Conservation (phyloP, 495 filamentous ascomycete species). For the Neurospora cerealis region DNA sequence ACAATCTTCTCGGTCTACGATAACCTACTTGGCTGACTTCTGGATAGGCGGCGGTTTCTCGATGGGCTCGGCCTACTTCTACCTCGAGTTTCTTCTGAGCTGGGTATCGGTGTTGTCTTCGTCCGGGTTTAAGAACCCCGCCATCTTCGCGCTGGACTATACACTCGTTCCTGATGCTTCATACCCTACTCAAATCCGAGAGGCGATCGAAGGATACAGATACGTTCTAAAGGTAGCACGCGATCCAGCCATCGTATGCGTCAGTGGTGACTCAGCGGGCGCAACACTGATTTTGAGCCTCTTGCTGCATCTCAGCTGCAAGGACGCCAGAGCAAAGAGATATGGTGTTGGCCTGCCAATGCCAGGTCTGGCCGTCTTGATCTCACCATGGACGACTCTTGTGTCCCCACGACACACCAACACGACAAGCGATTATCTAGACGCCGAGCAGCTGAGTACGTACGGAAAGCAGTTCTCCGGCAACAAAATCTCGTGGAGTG, state of each 20-base stretch:
- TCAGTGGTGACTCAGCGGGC: slow-evolving; percentile 68
- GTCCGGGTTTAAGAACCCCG: slow-evolving; percentile 57
- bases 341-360: slow-evolving; percentile 13
- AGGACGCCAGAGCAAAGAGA: slow-evolving; percentile 13
- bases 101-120: slow-evolving; percentile 49
- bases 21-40: background rate
- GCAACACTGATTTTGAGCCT: slow-evolving; percentile 58
- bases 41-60: slow-evolving; percentile 58
- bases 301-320: slow-evolving; percentile 45
- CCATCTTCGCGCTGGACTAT: slow-evolving; percentile 71
- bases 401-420: slow-evolving; percentile 44
- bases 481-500: slow-evolving; percentile 27
- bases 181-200: slow-evolving; percentile 58
- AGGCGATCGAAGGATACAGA: slow-evolving; percentile 55
- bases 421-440: slow-evolving; percentile 53
- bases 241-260: slow-evolving; percentile 47
- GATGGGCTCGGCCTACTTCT: slow-evolving; percentile 71
- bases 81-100: slow-evolving; percentile 66
- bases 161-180: slow-evolving; percentile 62
- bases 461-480: slow-evolving; percentile 60
- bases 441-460: slow-evolving; percentile 40
- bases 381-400: slow-evolving; percentile 53
- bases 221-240: slow-evolving; percentile 46
- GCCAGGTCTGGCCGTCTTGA: slow-evolving; percentile 44
- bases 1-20: background rate